These are phyloP conservation scores for Fusarium acutatum DNA, from an alignment of 2,329 filamentous ascomycete genomes.

Conservation along the genomic window DNA sequence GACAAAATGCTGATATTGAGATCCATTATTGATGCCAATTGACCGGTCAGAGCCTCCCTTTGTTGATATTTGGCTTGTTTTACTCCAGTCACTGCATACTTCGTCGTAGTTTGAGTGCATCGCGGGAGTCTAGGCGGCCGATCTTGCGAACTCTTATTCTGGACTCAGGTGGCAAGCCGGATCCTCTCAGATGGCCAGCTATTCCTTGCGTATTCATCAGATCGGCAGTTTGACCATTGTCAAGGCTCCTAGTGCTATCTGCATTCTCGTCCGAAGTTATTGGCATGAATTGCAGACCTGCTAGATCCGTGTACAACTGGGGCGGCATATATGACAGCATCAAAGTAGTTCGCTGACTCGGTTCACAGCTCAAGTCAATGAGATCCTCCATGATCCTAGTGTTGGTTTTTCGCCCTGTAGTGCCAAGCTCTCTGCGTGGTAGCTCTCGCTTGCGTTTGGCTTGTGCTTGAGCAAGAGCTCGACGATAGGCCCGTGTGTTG, in stretches of 20 bases:
- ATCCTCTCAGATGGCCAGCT: no score
- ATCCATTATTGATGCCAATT: no score
- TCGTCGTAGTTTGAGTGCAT: accelerated
- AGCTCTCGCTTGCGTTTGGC: accelerated
- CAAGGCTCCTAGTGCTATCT: accelerated
- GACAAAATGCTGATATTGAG: no score
- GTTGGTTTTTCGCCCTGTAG: accelerated
- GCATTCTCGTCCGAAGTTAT: accelerated
- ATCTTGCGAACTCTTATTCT: no score
- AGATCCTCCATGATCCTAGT: accelerated
- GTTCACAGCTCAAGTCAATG: neutral
- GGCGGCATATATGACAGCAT: accelerated
- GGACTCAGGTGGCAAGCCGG: accelerated
- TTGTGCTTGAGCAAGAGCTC: neutral
- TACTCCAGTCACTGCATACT: neutral
- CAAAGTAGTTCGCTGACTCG: accelerated
- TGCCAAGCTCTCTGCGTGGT: accelerated
- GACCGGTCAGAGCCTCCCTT: no score
- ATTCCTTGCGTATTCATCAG: accelerated
- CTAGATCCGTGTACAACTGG: accelerated
- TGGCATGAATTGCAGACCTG: accelerated
- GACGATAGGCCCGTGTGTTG: neutral
- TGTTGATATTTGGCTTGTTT: neutral
- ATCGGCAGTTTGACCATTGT: accelerated
- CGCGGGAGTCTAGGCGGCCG: accelerated